Conservation (phyloP, 2,329 filamentous ascomycete species). For the Nannizzia gypsea region DNA sequence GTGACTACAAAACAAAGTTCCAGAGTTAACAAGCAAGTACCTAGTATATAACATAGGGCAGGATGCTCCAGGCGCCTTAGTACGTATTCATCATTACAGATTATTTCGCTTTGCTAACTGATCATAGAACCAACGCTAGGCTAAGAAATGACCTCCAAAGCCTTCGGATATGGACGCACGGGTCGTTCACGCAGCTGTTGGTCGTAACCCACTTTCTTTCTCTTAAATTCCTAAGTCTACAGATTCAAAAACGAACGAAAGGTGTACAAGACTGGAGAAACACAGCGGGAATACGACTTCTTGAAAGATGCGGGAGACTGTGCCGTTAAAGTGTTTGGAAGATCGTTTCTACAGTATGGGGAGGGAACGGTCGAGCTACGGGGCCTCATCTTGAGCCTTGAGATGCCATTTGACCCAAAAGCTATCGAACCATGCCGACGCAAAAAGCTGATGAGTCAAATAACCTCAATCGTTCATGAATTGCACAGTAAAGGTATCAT, state of each 20-base stretch:
- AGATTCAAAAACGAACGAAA: slow-evolving; percentile 9
- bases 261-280: slow-evolving; percentile 8
- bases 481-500: slow-evolving; percentile 10
- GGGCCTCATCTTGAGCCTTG: slow-evolving; percentile 8
- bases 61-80: no score
- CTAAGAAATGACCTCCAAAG: background rate
- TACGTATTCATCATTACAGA: no score
- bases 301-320: slow-evolving; percentile 8
- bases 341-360: slow-evolving; percentile 8
- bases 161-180: slow-evolving; percentile 5
- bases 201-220: slow-evolving; percentile 7
- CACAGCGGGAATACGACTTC: slow-evolving; percentile 10
- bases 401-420: slow-evolving; percentile 11
- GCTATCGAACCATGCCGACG: slow-evolving; percentile 4
- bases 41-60: no score
- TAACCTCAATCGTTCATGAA: slow-evolving; percentile 5
- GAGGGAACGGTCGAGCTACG: slow-evolving; percentile 5
- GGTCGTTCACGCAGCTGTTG: slow-evolving; percentile 6
- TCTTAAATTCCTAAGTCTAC: slow-evolving; percentile 11
- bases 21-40: no score
- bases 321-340: slow-evolving; percentile 8
- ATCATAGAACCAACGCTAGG: background rate
- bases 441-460: slow-evolving; percentile 7
- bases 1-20: no score
- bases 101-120: background rate